A percentile compares a stretch with the other conserved stretches of the same genome.
phyloP scores from a whole-genome alignment of 768 basidiomycete genomes.

The Pisolithus albus region DNA sequence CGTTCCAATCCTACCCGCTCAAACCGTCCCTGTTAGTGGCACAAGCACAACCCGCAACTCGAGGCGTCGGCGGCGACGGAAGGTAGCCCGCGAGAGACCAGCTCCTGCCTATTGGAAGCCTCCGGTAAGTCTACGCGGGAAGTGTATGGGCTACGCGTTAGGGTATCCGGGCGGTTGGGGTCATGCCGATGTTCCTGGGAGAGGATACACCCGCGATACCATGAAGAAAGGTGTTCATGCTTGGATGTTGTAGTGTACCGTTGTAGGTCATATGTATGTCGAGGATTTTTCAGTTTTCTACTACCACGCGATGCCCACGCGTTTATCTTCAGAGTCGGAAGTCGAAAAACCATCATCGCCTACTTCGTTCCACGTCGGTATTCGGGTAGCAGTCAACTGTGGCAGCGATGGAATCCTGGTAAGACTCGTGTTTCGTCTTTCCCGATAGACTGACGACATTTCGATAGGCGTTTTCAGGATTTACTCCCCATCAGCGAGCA shows the following conservation, averaged over 20 bases:
- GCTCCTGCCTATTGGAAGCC: conserved; percentile 26
- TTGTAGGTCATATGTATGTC: no score
- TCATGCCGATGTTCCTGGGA: neutral
- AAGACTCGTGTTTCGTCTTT: no score
- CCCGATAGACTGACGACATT: no score
- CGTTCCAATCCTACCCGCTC: conserved; percentile 12
- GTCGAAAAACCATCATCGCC: no score
- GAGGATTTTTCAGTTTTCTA: no score
- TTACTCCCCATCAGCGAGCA: neutral
- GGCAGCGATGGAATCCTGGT: no score
- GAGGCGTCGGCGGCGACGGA: conserved; percentile 6
- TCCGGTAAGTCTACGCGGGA: conserved; percentile 12
- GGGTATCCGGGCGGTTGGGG: conserved; percentile 28
- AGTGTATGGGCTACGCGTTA: conserved; percentile 25
- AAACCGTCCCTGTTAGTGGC: neutral
- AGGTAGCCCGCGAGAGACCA: conserved; percentile 11
- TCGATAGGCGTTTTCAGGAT: neutral
- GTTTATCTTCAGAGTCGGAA: no score
- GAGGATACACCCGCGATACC: conserved; percentile 19
- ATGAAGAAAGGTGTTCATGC: conserved; percentile 19
- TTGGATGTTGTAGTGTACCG: neutral
- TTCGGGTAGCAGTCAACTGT: no score
- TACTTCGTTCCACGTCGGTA: no score
- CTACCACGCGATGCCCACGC: no score
- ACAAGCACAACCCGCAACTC: neutral